A percentile compares a stretch with the other conserved stretches of the same genome.
These are phyloP conservation scores for Heliosperma pusillum DNA, from an alignment of 148 eudicot genomes.

Conservation along the genomic window DNA sequence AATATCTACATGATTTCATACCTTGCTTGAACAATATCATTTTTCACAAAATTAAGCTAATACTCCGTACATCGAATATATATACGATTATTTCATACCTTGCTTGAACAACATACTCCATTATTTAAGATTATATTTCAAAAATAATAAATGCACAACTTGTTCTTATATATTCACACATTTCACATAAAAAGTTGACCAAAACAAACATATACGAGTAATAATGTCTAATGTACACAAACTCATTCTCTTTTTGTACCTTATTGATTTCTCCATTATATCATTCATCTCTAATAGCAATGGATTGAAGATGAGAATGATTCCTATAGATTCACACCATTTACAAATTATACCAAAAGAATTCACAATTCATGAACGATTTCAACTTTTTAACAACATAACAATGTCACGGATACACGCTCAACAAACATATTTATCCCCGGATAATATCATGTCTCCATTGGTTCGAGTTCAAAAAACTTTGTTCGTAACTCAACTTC, in stretches of 20 bases:
- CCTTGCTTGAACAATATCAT: too few species aligned
- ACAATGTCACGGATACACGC: neutral
- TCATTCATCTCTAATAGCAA: neutral
- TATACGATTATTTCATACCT: too few species aligned
- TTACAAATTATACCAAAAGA: constrained; percentile 8
- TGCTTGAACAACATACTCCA: too few species aligned
- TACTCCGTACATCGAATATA: too few species aligned
- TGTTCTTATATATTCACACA: too few species aligned
- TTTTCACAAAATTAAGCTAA: too few species aligned
- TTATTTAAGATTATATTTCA: too few species aligned
- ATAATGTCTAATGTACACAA: too few species aligned
- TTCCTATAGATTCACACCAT: constrained; percentile 18
- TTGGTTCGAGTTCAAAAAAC: neutral
- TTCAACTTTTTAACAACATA: constrained; percentile 13
- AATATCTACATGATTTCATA: too few species aligned
- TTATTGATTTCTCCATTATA: neutral
- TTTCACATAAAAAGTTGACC: too few species aligned
- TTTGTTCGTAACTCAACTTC: neutral
- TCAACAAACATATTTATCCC: neutral
- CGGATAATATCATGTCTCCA: neutral
- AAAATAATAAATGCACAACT: too few species aligned
- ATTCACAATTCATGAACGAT: neutral
- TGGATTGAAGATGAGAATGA: constrained; percentile 16
- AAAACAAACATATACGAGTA: too few species aligned
- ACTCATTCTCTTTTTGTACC: neutral